Evolutionary conservation across 257 asterid species (phyloP).

Genomic region (Fraxinus pennsylvanica): DNA sequence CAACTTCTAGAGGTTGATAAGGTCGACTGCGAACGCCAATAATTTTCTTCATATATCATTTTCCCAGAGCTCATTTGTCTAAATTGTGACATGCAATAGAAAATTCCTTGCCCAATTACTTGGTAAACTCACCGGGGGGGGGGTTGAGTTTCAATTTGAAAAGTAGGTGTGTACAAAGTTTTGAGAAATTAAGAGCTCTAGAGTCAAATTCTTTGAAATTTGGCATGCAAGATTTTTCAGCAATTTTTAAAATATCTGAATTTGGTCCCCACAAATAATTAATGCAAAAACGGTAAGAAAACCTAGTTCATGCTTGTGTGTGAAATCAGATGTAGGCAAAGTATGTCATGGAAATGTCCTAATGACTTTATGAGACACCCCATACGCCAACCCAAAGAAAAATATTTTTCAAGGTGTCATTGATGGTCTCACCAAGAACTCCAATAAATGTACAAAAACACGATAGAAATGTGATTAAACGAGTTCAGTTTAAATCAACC

Average conservation of each 20-base stretch:
- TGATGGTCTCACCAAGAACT: too few species aligned
- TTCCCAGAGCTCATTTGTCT: not conserved
- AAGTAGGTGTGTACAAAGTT: not conserved
- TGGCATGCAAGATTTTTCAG: not conserved
- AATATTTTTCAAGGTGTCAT: too few species aligned
- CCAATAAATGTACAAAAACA: too few species aligned
- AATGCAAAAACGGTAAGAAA: not conserved
- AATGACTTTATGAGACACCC: not conserved
- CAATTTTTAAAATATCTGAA: not conserved
- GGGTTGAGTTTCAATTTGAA: not conserved
- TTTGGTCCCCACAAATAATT: not conserved
- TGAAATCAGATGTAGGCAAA: not conserved
- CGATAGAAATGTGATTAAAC: too few species aligned
- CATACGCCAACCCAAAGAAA: not conserved
- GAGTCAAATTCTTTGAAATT: constrained; percentile 27
- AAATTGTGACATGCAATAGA: not conserved
- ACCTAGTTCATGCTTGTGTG: not conserved
- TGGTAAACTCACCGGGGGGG: not conserved
- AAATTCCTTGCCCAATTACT: too few species aligned
- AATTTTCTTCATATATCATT: too few species aligned
- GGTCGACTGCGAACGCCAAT: too few species aligned
- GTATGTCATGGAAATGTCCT: not conserved
- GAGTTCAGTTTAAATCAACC: too few species aligned
- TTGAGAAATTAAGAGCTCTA: not conserved
- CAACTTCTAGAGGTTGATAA: not conserved